A percentile compares a stretch with the other conserved stretches of the same genome.
Evolutionary conservation across 2,329 filamentous ascomycete genomes (phyloP).

Genomic region (Exophiala dermatitidis): DNA sequence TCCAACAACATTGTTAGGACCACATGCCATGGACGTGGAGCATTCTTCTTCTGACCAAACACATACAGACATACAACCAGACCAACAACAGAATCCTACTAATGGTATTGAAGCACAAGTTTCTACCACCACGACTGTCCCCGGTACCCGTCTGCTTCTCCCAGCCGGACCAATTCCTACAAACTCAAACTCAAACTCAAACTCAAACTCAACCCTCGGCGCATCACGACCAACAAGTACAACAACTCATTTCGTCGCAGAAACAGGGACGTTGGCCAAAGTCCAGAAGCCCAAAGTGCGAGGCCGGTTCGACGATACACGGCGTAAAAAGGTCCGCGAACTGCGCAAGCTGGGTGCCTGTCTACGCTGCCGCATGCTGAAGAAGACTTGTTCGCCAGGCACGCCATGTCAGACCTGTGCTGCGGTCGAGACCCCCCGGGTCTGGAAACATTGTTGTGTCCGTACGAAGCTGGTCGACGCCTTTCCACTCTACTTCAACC

Average conservation of each 20-base stretch:
- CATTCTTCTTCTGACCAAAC: background rate
- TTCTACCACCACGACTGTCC: no score
- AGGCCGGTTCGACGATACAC: constrained; percentile 49
- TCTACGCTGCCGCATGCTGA: constrained; percentile 57
- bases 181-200: background rate
- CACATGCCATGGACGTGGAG: background rate
- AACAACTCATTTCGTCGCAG: constrained; percentile 12
- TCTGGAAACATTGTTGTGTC: constrained; percentile 56
- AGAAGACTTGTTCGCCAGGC: constrained; percentile 56
- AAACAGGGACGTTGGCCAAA: constrained; percentile 36
- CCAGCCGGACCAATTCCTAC: background rate
- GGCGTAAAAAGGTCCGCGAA: constrained; percentile 53
- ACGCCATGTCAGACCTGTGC: constrained; percentile 54
- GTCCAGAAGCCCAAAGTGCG: constrained; percentile 44
- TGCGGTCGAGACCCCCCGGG: constrained; percentile 52
- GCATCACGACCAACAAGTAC: no score
- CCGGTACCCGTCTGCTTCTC: no score
- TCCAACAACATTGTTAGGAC: background rate
- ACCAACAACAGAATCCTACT: no score
- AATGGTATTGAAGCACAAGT: no score
- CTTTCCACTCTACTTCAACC: constrained; percentile 51
- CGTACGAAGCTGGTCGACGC: constrained; percentile 53
- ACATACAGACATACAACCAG: background rate
- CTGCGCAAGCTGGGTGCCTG: constrained; percentile 55
- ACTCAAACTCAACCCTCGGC: background rate